These are phyloP conservation scores for Penicillium vulpinum DNA, from an alignment of 2,329 filamentous ascomycete species.

Conservation along the genomic window DNA sequence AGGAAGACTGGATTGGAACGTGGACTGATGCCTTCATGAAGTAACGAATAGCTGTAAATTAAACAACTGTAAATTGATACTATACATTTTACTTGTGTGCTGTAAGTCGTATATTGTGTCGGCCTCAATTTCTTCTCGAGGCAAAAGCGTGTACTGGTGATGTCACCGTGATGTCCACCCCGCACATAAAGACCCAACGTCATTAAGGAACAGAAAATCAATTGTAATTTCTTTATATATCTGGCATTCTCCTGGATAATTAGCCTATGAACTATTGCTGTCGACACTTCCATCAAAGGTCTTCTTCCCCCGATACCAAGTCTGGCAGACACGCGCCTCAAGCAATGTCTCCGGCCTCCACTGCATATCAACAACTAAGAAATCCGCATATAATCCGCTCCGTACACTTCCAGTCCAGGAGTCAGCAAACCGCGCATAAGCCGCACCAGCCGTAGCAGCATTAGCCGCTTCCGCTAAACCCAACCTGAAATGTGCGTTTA, in stretches of 20 bases:
- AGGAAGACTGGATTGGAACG: neutral
- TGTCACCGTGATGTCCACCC: neutral
- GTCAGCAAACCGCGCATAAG: constrained; percentile 51
- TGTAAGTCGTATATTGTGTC: neutral
- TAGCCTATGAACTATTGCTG: no score
- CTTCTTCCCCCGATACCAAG: constrained; percentile 47
- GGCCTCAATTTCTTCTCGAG: neutral
- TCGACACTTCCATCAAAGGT: constrained; percentile 24
- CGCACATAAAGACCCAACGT: neutral
- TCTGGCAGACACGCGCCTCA: constrained; percentile 44
- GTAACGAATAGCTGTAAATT: neutral
- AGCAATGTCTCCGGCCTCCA: constrained; percentile 45
- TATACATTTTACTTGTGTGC: no score
- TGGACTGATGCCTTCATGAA: neutral
- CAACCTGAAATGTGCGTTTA: constrained; percentile 48
- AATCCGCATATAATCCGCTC: constrained; percentile 45
- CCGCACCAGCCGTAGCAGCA: constrained; percentile 48
- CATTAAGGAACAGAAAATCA: neutral
- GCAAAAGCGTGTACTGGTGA: neutral
- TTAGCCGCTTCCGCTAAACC: constrained; percentile 45
- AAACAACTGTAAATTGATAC: neutral
- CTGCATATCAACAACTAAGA: constrained; percentile 47
- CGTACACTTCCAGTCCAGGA: constrained; percentile 43
- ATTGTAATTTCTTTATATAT: neutral
- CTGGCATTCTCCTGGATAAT: no score